Evolutionary conservation across 2,329 filamentous ascomycete genomes (phyloP).

Genomic region (Macrophomina pseudophaseolina): DNA sequence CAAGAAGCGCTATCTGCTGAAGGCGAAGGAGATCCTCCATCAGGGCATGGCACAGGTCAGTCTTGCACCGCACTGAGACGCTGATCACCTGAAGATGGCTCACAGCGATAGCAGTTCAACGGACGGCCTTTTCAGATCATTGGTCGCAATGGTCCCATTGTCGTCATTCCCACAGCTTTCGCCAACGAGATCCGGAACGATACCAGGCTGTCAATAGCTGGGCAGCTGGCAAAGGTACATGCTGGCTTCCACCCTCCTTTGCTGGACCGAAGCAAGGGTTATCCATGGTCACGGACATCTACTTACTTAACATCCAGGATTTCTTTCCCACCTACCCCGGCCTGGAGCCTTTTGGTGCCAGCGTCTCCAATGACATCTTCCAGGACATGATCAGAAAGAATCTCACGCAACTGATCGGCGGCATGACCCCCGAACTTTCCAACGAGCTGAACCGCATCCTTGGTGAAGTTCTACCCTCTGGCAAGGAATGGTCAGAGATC

Average conservation of each 20-base stretch:
- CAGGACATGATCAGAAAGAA: slow-evolving; percentile 8
- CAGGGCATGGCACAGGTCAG: background rate
- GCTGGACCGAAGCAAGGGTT: background rate
- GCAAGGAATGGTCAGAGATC: slow-evolving; percentile 27
- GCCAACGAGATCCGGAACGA: slow-evolving; percentile 4
- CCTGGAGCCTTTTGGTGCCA: background rate
- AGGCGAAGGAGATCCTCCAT: background rate
- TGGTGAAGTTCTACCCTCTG: slow-evolving; percentile 19
- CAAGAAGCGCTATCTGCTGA: slow-evolving; percentile 9
- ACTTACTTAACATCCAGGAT: background rate
- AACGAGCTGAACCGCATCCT: background rate
- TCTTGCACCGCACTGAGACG: background rate
- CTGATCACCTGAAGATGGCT: too few species aligned
- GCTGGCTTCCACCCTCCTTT: background rate
- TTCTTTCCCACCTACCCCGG: slow-evolving; percentile 10
- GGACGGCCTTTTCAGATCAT: slow-evolving; percentile 7
- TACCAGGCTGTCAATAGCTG: background rate
- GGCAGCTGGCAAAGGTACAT: slow-evolving; percentile 5
- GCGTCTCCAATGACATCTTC: background rate
- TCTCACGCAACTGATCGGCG: background rate
- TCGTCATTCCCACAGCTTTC: background rate
- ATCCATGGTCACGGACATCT: background rate
- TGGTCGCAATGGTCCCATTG: background rate
- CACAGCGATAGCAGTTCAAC: background rate
- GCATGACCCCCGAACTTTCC: background rate